Conservation (phyloP, 2,329 filamentous ascomycete genomes). For the Didymella glomerata region DNA sequence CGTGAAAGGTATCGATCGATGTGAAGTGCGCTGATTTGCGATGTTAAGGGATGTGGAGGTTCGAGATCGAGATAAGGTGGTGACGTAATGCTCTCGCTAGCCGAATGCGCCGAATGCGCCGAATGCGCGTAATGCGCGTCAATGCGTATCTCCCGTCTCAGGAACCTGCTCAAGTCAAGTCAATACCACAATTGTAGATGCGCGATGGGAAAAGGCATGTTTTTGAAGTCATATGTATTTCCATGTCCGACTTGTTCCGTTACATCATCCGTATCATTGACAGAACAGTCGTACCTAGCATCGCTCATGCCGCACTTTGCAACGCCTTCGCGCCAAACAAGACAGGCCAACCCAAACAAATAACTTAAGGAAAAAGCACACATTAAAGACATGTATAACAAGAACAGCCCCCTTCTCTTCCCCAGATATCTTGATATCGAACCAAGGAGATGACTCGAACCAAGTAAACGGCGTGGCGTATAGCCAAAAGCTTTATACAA, state of each 20-base stretch:
- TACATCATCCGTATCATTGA: slow-evolving; percentile 15
- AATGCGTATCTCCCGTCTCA: too few relatives aligned
- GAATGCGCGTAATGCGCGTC: too few relatives aligned
- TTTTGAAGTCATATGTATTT: slow-evolving; percentile 6
- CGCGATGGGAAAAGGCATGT: too few relatives aligned
- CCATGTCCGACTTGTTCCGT: slow-evolving; percentile 9
- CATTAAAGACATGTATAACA: slow-evolving; percentile 9
- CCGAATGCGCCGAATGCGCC: too few relatives aligned
- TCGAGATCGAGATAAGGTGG: too few relatives aligned
- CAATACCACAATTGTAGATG: too few relatives aligned
- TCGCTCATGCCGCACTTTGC: slow-evolving; percentile 9
- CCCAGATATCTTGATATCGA: background rate
- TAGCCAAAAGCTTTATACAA: slow-evolving; percentile 13
- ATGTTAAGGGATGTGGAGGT: too few relatives aligned
- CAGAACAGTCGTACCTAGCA: slow-evolving; percentile 6
- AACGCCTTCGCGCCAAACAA: slow-evolving; percentile 15
- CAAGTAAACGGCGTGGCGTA: background rate
- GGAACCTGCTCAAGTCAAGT: too few relatives aligned
- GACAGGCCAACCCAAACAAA: slow-evolving; percentile 15
- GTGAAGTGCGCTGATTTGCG: too few relatives aligned
- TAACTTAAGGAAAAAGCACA: slow-evolving; percentile 2
- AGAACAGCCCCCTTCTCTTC: background rate
- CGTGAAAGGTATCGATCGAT: too few relatives aligned
- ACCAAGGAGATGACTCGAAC: slow-evolving; percentile 9
- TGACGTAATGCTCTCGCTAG: too few relatives aligned